Base-by-base conservation (phyloP, 805 yeast genomes). In the Saturnispora gosingensis region DNA sequence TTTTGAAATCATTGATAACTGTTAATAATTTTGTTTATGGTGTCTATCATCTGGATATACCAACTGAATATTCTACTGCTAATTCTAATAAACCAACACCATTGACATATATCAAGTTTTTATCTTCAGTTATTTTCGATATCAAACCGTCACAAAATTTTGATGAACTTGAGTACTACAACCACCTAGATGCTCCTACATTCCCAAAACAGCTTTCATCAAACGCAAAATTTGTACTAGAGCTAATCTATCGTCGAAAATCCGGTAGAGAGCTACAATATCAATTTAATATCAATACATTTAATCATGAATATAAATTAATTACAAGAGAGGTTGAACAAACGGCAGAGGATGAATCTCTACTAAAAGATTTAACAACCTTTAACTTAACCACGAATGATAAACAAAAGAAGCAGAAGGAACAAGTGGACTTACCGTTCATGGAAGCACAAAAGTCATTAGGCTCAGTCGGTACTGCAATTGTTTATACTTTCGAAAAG, bases 401-500 rank as follows among this genome's bases (percentile, higher is more conserved):
- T 3, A 83, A 80, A 59, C 97, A 93, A 63, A 82, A 77, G 55
- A 62, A 74, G 45, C 96, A 95, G 0, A 79, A 81, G 54, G 96
- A 88, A 25, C 82, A 85, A 55, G 97, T 93, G 3, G 95, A 85
- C 46, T 72, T 91, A 53, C 99, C 99, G n/a, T 91, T 74, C 65
- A 70, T 91, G 72, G 86, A 85, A 57, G 98, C 98, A 0, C 98
- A 91, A 61, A 73, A 78, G 52, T 70, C 72, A 16, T 67, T 74
- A 30, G 86, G 84, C 20, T 77, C 80, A 34, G 70, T 78, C 47
- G 96, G 96, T 50, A 97, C 98, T 18, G 97, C 99, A 1, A 90
- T 93, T 58, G 95, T 91, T 4, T 91, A 91, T 63, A 93, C 93
- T 63, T 93, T 82, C 64, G 98, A 93, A 61, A 88, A 90, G 63